phyloP scores from a whole-genome alignment of 768 basidiomycete species.

The Pholiota conissans region DNA sequence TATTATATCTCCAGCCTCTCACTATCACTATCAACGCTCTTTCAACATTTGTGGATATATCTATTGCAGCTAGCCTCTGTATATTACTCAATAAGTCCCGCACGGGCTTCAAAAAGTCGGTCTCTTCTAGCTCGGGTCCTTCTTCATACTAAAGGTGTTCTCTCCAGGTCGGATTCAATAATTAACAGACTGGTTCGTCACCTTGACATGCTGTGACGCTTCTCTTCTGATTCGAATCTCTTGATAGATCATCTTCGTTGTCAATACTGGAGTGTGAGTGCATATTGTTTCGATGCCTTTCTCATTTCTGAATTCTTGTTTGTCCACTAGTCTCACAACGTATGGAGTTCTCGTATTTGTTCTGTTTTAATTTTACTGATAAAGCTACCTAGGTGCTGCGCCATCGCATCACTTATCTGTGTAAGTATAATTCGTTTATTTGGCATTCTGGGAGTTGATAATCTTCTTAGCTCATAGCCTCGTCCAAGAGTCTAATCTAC shows the following conservation, averaged over 20 bases:
- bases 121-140: neutral
- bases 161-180: slow-evolving; percentile 44
- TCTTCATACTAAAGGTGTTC: neutral
- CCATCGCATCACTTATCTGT: slow-evolving; percentile 48
- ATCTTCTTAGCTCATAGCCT: slow-evolving; percentile 34
- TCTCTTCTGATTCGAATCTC: neutral
- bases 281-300: no score
- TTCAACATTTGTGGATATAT: slow-evolving; percentile 45
- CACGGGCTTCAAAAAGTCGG: slow-evolving; percentile 53
- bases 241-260: slow-evolving; percentile 48
- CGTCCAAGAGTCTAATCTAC: slow-evolving; percentile 44
- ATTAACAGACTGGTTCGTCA: slow-evolving; percentile 47
- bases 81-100: slow-evolving; percentile 44
- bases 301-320: slow-evolving; percentile 4
- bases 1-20: slow-evolving; percentile 31
- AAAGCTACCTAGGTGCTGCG: slow-evolving; percentile 35
- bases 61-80: slow-evolving; percentile 50
- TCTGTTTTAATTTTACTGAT: neutral
- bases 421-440: slow-evolving; percentile 23
- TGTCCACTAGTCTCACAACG: slow-evolving; percentile 33
- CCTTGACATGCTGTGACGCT: neutral
- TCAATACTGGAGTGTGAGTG: slow-evolving; percentile 50
- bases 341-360: slow-evolving; percentile 12
- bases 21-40: slow-evolving; percentile 53
- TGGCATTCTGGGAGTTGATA: no score